A percentile compares a stretch with the other conserved stretches of the same genome.
Evolutionary conservation across 805 yeast genomes (phyloP).

Genomic region (Candida krabiensis): DNA sequence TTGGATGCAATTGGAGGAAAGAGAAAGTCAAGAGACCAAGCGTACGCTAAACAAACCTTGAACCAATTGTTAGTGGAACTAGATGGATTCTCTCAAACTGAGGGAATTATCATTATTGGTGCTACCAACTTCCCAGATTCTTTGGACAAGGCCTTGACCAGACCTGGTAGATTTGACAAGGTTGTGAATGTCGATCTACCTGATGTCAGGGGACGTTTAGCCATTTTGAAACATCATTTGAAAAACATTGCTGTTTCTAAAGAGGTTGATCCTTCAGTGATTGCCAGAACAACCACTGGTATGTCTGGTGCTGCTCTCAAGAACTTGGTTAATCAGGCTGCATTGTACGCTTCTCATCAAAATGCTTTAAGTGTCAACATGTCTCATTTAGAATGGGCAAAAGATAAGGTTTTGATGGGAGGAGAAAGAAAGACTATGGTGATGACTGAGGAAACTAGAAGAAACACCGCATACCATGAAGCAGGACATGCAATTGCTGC

Average conservation of each 20-base stretch:
- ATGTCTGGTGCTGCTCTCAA: slow-evolving; percentile 96
- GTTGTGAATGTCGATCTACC: slow-evolving; percentile 94
- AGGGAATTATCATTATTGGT: slow-evolving; percentile 93
- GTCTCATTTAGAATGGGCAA: slow-evolving; percentile 98
- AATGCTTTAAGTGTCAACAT: slow-evolving; percentile 88
- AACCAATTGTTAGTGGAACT: slow-evolving; percentile 94
- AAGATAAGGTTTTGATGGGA: slow-evolving; percentile 96
- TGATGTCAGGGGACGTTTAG: slow-evolving; percentile 96
- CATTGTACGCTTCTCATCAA: slow-evolving; percentile 91
- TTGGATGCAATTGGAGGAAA: slow-evolving; percentile 98
- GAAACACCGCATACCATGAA: slow-evolving; percentile 96
- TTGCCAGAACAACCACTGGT: slow-evolving; percentile 98
- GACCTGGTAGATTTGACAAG: slow-evolving; percentile 98
- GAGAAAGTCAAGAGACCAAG: slow-evolving; percentile 96
- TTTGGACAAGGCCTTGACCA: slow-evolving; percentile 92
- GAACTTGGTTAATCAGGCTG: slow-evolving; percentile 97
- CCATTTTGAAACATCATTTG: slow-evolving; percentile 88
- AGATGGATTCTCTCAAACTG: slow-evolving; percentile 91
- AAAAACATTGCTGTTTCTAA: slow-evolving; percentile 82
- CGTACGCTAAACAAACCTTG: slow-evolving; percentile 95
- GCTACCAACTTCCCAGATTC: slow-evolving; percentile 98
- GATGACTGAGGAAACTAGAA: slow-evolving; percentile 90
- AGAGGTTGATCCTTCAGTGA: slow-evolving; percentile 81
- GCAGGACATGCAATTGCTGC: slow-evolving; percentile 99
- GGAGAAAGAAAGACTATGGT: slow-evolving; percentile 98